Evolutionary conservation across 768 basidiomycete species (phyloP).

Genomic region (Lactarius quietus): DNA sequence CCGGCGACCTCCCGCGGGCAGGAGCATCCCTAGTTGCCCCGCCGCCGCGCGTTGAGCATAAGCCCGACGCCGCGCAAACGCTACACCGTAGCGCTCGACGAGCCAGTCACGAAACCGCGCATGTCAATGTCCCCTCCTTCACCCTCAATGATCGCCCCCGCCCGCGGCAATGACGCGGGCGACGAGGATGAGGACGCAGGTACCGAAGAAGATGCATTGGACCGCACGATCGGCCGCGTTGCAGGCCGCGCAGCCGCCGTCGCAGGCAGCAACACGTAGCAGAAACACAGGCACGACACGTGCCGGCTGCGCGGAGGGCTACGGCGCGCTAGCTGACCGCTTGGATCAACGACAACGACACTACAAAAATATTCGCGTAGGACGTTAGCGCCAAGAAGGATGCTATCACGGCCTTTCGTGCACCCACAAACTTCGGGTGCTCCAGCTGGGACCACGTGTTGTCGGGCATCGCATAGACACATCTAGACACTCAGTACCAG

Average conservation of each 20-base stretch:
- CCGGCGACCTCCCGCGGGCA: slow-evolving; percentile 9
- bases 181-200: slow-evolving; percentile 17
- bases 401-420: too few relatives aligned
- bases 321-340: slow-evolving; percentile 21
- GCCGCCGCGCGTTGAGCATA: too few relatives aligned
- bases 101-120: slow-evolving; percentile 49
- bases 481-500: too few relatives aligned
- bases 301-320: slow-evolving; percentile 34
- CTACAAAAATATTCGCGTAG: too few relatives aligned
- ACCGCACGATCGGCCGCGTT: slow-evolving; percentile 52
- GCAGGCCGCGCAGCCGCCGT: slow-evolving; percentile 42
- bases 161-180: slow-evolving; percentile 25
- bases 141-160: slow-evolving; percentile 25
- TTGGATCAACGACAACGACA: too few relatives aligned
- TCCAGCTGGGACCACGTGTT: too few relatives aligned
- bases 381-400: too few relatives aligned
- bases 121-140: slow-evolving; percentile 26
- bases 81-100: slow-evolving; percentile 82
- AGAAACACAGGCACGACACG: background rate
- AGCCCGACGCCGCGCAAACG: slow-evolving; percentile 61
- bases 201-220: slow-evolving; percentile 37
- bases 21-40: slow-evolving; percentile 1
- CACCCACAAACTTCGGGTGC: too few relatives aligned
- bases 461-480: too few relatives aligned
- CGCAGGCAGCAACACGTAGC: background rate